Percentiles rank a stretch among this genome's conserved stretches.
These are phyloP conservation scores for Pichia deserticola DNA, from an alignment of 805 yeast species.

Conservation along the genomic window DNA sequence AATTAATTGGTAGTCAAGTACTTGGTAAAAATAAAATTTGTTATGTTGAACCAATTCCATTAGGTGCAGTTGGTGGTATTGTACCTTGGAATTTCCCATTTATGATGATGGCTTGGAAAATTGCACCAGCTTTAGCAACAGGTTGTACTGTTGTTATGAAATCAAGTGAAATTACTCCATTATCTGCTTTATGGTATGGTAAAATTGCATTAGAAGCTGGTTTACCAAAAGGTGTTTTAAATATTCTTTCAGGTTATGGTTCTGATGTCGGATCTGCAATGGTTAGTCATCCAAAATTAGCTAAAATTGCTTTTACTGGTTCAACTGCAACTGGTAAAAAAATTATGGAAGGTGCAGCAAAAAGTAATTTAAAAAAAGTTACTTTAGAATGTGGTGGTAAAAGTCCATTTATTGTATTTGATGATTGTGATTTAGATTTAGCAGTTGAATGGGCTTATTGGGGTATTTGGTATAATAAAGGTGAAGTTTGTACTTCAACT, in stretches of 20 bases:
- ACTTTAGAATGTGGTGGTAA: constrained; percentile 59
- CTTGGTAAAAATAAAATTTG: constrained; percentile 39
- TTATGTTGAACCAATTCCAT: constrained; percentile 47
- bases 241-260: constrained; percentile 68
- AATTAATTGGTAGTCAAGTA: constrained; percentile 35
- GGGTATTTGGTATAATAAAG: constrained; percentile 41
- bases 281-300: constrained; percentile 55
- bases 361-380: constrained; percentile 45
- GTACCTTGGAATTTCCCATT: constrained; percentile 83
- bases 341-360: constrained; percentile 63
- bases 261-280: constrained; percentile 61
- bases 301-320: constrained; percentile 76
- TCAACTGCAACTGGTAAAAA: constrained; percentile 67
- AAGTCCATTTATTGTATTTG: constrained; percentile 45
- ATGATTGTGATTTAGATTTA: constrained; percentile 47
- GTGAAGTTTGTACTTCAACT: constrained; percentile 42
- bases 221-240: constrained; percentile 69
- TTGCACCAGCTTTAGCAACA: constrained; percentile 69
- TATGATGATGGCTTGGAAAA: constrained; percentile 71
- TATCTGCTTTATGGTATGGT: constrained; percentile 61
- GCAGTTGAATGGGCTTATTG: constrained; percentile 44
- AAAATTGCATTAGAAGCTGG: constrained; percentile 58
- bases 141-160: constrained; percentile 68
- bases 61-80: constrained; percentile 76
- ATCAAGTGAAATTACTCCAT: constrained; percentile 71